Evolutionary conservation across 2,329 filamentous ascomycete genomes (phyloP), one percentile per base, ranked within the genome.

Genomic region (Cladosporium sp.): DNA sequence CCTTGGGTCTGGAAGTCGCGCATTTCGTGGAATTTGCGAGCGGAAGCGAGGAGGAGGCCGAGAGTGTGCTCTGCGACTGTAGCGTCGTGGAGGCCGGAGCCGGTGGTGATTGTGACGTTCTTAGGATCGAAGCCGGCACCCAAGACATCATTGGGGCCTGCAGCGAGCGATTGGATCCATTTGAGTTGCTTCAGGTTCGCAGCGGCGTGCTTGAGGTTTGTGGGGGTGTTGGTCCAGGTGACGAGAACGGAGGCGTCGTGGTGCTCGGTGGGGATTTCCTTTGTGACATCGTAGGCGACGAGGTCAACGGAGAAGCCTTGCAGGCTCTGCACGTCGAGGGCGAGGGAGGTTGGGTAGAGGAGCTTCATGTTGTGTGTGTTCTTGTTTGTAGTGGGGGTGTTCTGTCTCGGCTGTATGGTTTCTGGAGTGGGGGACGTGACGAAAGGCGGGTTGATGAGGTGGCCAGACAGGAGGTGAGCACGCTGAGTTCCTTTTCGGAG

Each of bases 161-260:
- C 81, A 30, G 82, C 82, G 29, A 84, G 78, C 0, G 79, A 82
- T 60, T 85, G 82, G 65, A 85, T 84, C 80, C 81, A 85, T 56
- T 72, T 72, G 12, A 85, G 72, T 35, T 79, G 77, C 50, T 72
- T 76, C 63, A 84, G 70, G 52, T 76, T 74, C 43, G 62, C 57
- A 2, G 75, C 77, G 42, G 80, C 81, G 61, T 83, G 78, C 18
- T 72, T 67, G 52, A 85, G 78, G 69, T 83, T 83, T 12, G 69
- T 68, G 35, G 78, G 57, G 20, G 69, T 72, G 72, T 85, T 85
- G 63, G 71, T 66, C 82, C 82, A 84, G 5, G 81, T 82, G 2
- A 85, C 69, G 52, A 85, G 74, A 58, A 80, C 68, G 19, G 79
- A 74, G 61, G 82, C 81, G 62, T 85, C 81, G 63, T 72, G 63